Evolutionary conservation across 2,329 filamentous ascomycete genomes (phyloP).

Genomic region (Claviceps pazoutovae): DNA sequence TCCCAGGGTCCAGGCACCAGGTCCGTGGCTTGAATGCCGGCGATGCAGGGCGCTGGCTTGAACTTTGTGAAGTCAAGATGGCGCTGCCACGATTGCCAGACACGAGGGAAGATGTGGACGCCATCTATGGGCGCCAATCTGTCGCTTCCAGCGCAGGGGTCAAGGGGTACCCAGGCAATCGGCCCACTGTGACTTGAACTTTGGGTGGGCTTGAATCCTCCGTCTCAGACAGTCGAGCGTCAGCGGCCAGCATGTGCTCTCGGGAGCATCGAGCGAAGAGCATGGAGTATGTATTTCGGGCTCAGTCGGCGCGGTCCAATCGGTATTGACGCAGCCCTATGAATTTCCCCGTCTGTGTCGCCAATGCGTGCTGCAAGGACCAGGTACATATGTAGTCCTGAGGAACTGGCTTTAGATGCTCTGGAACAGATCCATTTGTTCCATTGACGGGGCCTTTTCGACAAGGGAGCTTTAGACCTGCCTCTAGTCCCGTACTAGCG

Average conservation of each 20-base stretch:
- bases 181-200: neutral
- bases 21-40: no score
- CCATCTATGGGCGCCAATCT: neutral
- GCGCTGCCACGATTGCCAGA: neutral
- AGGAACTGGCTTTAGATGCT: neutral
- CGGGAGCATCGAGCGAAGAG: neutral
- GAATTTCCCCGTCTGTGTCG: neutral
- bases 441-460: neutral
- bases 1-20: no score
- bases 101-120: neutral
- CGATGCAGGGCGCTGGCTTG: no score
- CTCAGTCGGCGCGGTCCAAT: neutral
- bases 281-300: neutral
- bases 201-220: neutral
- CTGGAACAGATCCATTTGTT: neutral
- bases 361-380: neutral
- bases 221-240: neutral
- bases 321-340: neutral
- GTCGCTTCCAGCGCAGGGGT: neutral
- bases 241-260: neutral
- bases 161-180: neutral
- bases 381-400: neutral
- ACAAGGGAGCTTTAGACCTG: neutral
- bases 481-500: neutral
- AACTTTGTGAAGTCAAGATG: neutral